Evolutionary conservation across 78 protist species (phyloP).

Genomic region (Emiliania huxleyi): DNA sequence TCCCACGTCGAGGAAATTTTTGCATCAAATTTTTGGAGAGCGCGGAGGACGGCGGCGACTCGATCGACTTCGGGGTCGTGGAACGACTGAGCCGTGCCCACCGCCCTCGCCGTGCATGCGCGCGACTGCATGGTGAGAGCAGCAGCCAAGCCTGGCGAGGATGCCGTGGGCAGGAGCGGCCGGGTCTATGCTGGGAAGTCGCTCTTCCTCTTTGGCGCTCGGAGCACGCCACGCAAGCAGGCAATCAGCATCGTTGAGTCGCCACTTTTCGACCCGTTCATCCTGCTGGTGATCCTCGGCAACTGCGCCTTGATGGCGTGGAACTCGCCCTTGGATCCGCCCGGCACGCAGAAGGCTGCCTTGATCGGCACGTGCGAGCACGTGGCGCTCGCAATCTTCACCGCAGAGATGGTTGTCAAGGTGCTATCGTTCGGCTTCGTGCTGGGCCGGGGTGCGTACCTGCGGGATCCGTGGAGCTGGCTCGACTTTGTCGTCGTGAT

Average conservation of each 20-base stretch:
- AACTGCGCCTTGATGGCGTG: background rate
- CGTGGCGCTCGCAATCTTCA: background rate
- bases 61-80: too few relatives aligned
- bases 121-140: too few relatives aligned
- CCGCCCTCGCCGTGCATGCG: too few relatives aligned
- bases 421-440: background rate
- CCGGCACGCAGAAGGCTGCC: background rate
- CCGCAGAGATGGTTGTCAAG: conserved; percentile 31
- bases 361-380: background rate
- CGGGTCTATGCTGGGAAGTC: background rate
- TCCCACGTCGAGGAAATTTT: too few relatives aligned
- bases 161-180: too few relatives aligned
- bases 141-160: too few relatives aligned
- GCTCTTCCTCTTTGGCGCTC: background rate
- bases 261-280: background rate
- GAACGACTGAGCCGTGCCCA: too few relatives aligned
- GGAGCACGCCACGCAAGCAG: background rate
- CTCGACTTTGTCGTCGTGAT: conserved; percentile 44
- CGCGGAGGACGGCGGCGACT: too few relatives aligned
- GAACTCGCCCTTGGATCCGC: background rate
- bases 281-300: background rate
- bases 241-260: background rate
- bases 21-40: too few relatives aligned
- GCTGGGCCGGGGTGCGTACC: background rate
- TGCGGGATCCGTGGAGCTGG: conserved; percentile 39